Conservation (phyloP, 257 asterid species). For the Plectranthus barbatus region DNA sequence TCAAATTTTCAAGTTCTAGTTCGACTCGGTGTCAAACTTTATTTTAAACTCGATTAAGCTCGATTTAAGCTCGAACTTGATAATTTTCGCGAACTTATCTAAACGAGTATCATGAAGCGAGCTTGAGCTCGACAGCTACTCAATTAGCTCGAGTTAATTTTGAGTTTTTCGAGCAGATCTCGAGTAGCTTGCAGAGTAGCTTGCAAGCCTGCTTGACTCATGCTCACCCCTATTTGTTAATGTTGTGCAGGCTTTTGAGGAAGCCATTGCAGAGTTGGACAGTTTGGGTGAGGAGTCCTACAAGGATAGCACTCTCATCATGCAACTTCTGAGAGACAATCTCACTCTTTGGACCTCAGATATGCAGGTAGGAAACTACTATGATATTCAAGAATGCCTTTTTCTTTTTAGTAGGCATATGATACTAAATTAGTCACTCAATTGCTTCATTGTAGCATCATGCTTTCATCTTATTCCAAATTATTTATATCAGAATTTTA, state of each 20-base stretch:
- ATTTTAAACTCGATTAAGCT: too few species aligned
- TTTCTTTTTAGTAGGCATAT: background rate
- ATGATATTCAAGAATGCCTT: background rate
- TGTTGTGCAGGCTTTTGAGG: slow-evolving; percentile 53
- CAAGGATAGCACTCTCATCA: slow-evolving; percentile 69
- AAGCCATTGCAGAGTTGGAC: slow-evolving; percentile 72
- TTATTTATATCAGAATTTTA: background rate
- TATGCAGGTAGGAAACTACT: slow-evolving; percentile 40
- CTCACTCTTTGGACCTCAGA: slow-evolving; percentile 80
- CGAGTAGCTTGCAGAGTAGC: too few species aligned
- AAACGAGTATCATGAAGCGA: too few species aligned
- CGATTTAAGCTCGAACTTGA: too few species aligned
- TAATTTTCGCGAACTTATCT: too few species aligned
- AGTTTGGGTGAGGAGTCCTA: slow-evolving; percentile 66
- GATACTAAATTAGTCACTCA: background rate
- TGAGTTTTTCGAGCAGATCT: too few species aligned
- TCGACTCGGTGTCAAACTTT: too few species aligned
- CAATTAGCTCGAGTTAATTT: too few species aligned
- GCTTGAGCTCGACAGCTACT: too few species aligned
- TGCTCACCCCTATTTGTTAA: too few species aligned
- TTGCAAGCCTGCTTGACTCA: background rate
- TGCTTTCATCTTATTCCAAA: background rate
- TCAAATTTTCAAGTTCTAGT: too few species aligned
- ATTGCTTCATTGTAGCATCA: background rate
- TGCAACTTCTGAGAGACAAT: slow-evolving; percentile 71